Evolutionary conservation across 192 early-diverging fungal genomes (phyloP), one percentile per base, ranked within the genome.

Genomic region (Podochytrium sp.): DNA sequence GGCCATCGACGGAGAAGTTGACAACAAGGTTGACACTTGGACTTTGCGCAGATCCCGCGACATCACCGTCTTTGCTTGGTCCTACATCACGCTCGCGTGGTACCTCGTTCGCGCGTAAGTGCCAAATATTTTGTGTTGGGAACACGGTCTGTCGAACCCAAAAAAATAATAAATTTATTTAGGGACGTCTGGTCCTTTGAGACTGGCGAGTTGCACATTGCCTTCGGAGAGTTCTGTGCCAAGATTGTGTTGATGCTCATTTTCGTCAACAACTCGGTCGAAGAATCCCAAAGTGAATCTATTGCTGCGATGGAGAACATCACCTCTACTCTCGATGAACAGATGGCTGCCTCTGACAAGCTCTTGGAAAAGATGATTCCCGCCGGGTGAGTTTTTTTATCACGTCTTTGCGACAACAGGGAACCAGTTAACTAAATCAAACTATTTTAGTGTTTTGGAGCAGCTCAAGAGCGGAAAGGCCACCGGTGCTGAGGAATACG

Each of bases 161-260:
- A n/a, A n/a, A n/a, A 20, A 25, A 12, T 12, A 57, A 30, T 12
- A 33, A 3, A 10, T 49, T 53, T 12, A 66, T 5, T 7, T 42
- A 75, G 73, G 18, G 34, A 52, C 41, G 16, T 80, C 29, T 43
- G 81, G n/a, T 35, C 25, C 18, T 82, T 69, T 53, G 62, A 12
- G 10, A 63, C 56, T 20, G 74, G 75, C 23, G 81, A 82, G 69
- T 33, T 63, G 20, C 42, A 39, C 25, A 77, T 75, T 56, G 41
- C 52, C 32, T 16, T 80, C 10, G 76, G 57, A 23, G 81, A 82
- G 41, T 74, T 82, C 40, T 16, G 62, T n/a, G 69, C 75, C 57
- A 82, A 82, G 43, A 72, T 71, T 25, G 72, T 79, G 25, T 62
- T 82, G 16, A 83, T 81, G 55, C 53, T 83, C 14, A 55, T 83